A percentile compares a stretch with the other conserved stretches of the same genome.
Conservation (phyloP, 2,329 filamentous ascomycete species). For the Pseudodiploospora longispora region DNA sequence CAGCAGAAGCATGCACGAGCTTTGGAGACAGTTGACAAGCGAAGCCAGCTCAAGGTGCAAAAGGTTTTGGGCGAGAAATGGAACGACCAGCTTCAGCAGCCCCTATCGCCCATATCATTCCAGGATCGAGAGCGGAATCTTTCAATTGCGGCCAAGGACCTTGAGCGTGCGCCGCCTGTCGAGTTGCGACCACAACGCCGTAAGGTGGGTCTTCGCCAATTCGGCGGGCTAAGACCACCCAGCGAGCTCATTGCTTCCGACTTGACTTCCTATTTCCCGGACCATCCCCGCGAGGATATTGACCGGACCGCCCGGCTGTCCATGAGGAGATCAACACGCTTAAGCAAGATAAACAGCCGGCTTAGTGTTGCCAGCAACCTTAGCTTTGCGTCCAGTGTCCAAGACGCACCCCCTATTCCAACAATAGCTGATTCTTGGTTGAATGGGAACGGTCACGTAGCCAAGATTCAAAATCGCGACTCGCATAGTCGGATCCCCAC, state of each 20-base stretch:
- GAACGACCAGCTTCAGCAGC: constrained; percentile 71
- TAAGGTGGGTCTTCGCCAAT: constrained; percentile 61
- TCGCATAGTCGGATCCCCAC: constrained; percentile 36
- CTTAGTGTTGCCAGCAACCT: constrained; percentile 90
- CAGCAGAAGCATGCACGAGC: constrained; percentile 62
- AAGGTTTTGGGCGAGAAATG: constrained; percentile 83
- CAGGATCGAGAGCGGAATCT: constrained; percentile 63
- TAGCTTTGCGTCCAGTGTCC: constrained; percentile 85
- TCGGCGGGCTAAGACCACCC: constrained; percentile 85
- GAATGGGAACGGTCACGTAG: constrained; percentile 34
- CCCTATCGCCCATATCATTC: constrained; percentile 72
- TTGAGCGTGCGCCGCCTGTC: constrained; percentile 47
- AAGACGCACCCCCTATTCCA: constrained; percentile 88
- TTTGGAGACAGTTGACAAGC: constrained; percentile 57
- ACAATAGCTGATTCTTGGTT: constrained; percentile 95
- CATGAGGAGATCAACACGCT: constrained; percentile 77
- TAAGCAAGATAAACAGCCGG: constrained; percentile 88
- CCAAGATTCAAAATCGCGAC: constrained; percentile 32
- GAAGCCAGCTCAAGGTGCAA: constrained; percentile 80
- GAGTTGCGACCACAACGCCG: constrained; percentile 37
- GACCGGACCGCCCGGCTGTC: constrained; percentile 92
- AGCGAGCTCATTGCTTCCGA: constrained; percentile 97
- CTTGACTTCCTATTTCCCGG: constrained; percentile 92
- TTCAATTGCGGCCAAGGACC: constrained; percentile 48
- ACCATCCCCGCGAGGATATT: constrained; percentile 88